Base-by-base conservation (phyloP, 352 stramenopile species). In the Phytophthora cajani region DNA sequence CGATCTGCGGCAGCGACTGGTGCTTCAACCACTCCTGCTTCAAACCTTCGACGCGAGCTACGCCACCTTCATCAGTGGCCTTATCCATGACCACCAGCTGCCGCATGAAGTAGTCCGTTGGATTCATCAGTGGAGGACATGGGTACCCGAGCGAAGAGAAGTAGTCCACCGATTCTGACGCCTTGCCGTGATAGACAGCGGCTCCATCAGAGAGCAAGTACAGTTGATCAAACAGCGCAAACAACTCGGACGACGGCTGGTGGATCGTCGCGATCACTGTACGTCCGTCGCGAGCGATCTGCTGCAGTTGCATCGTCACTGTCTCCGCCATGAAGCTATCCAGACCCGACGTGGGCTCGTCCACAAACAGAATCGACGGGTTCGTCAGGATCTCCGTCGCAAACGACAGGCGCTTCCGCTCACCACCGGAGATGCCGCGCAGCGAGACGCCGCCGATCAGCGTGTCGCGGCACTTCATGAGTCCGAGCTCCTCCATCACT, bases 251-350 rank as follows among this genome's bases (percentile, higher is more conserved):
- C 46, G 81, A 91, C 5, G 90, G 89, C 67, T 86, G 75, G 58
- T 97, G 90, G 76, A 97, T 97, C 4, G 92, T 91, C 5, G 85
- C 82, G 30, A 98, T 81, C 30, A 97, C 79, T 14, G 91, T 97
- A 27, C 90, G 89, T 1, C 91, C 89, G 30, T 83, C 61, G 52
- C 88, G 83, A 12, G 88, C 88, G 38, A 97, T 76, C 50, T 87
- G 79, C 55, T 85, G 78, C 0, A 89, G 68, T 40, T 85, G 76
- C 1, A 50, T 44, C 23, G 85, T 71, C 11, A 87, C 78, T 2
- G 51, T 74, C 73, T 84, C 77, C 27, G 77, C 71, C 77, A 84
- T 84, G 54, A 79, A 80, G 62, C 71, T 72, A 54, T 84, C 77
- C 32, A 84, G n/a, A 3, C 77, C 89, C 6, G 72, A 84, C 36